Conservation (phyloP, 2,329 filamentous ascomycete genomes). For the Hyphodiscus sp. region DNA sequence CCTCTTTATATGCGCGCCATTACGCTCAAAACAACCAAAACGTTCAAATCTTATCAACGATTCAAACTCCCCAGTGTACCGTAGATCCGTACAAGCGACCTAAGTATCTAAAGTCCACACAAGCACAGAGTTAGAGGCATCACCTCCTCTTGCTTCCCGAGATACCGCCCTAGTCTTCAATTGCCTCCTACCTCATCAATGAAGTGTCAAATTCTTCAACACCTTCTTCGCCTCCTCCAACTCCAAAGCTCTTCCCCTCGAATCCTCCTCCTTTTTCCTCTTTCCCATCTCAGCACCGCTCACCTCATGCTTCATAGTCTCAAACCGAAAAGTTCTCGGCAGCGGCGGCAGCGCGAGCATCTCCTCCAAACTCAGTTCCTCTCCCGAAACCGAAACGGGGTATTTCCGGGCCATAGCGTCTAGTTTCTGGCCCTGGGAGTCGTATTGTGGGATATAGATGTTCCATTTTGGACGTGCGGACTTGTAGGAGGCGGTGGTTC, state of each 20-base stretch:
- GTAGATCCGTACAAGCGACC: too few species aligned
- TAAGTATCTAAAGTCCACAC: too few species aligned
- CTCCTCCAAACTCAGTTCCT: neutral
- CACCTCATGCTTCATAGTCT: neutral
- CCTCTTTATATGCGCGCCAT: too few species aligned
- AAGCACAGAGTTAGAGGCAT: too few species aligned
- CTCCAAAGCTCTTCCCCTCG: neutral
- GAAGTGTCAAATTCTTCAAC: neutral
- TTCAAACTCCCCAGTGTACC: too few species aligned
- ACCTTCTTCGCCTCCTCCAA: neutral
- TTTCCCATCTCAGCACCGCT: neutral
- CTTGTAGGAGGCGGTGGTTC: neutral
- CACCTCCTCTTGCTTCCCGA: too few species aligned
- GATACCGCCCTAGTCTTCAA: too few species aligned
- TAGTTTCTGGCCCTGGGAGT: neutral
- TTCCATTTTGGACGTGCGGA: neutral
- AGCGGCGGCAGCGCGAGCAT: neutral
- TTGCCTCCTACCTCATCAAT: too few species aligned
- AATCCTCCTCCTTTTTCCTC: neutral
- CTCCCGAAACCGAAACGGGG: too few species aligned
- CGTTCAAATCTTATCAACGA: too few species aligned
- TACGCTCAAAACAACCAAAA: too few species aligned
- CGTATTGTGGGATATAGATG: neutral
- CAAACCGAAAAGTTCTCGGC: neutral
- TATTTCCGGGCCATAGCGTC: neutral